Conservation (phyloP, 768 basidiomycete species). For the Candolleomyces eurysporus region DNA sequence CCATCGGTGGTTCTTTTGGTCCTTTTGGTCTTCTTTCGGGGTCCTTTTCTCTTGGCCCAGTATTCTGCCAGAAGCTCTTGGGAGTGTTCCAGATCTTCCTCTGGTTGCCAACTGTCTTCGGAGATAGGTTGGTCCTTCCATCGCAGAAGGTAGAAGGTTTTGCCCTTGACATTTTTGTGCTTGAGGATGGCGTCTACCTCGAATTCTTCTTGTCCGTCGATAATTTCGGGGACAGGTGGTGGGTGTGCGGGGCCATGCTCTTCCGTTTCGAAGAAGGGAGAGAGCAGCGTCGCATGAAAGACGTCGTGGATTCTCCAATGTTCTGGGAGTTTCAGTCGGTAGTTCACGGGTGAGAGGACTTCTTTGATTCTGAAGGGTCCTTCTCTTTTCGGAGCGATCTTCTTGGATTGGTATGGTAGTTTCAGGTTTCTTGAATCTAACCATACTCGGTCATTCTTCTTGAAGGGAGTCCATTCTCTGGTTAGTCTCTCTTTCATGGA, state of each 20-base stretch:
- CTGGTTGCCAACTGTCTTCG: not conserved
- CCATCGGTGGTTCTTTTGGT: too few relatives aligned
- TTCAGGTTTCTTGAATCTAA: conserved; percentile 14
- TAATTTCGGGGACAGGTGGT: conserved; percentile 6
- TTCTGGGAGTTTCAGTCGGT: not conserved
- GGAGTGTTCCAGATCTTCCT: not conserved
- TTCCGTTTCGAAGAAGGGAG: conserved; percentile 8
- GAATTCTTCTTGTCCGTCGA: conserved; percentile 9
- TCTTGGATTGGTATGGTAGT: conserved; percentile 10
- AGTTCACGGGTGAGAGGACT: not conserved
- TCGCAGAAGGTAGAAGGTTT: not conserved
- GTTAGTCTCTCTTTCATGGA: conserved; percentile 7
- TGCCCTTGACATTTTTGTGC: not conserved
- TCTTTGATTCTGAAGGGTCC: conserved; percentile 16
- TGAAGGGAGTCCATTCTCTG: conserved; percentile 8
- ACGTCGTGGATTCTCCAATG: not conserved
- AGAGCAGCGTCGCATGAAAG: not conserved
- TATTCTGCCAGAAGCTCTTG: not conserved
- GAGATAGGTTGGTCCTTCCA: not conserved
- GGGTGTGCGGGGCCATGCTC: not conserved
- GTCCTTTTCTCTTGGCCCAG: too few relatives aligned
- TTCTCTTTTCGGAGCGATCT: conserved; percentile 12
- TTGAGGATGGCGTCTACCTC: not conserved
- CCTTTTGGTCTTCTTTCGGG: too few relatives aligned
- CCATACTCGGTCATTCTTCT: conserved; percentile 16